Percentiles rank a stretch among this genome's conserved stretches.
phyloP scores from a whole-genome alignment of 2,329 filamentous ascomycete genomes.

The Westerdykella sp. region DNA sequence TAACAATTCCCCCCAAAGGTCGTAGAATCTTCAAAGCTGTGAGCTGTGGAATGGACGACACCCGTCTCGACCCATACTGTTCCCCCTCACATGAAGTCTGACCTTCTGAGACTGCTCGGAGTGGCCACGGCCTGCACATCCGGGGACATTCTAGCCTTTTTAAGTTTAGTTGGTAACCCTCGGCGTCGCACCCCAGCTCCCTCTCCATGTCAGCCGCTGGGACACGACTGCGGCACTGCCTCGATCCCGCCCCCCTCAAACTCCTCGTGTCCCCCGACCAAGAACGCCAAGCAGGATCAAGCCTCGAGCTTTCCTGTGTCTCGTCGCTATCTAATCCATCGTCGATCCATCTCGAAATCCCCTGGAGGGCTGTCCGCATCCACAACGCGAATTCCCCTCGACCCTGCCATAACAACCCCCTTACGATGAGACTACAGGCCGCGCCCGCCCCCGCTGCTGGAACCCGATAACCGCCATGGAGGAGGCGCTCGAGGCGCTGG shows the following conservation, averaged over 20 bases:
- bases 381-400: conserved; percentile 11
- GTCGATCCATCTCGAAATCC: conserved; percentile 5
- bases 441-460: conserved; percentile 25
- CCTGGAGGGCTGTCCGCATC: conserved; percentile 10
- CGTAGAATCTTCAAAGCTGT: too few species aligned
- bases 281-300: conserved; percentile 18
- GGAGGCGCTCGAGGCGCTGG: conserved; percentile 21
- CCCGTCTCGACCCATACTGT: too few species aligned
- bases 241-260: background rate
- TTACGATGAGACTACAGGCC: conserved; percentile 22
- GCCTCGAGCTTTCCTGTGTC: conserved; percentile 13
- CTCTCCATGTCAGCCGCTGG: too few species aligned
- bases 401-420: background rate
- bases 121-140: too few species aligned
- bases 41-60: too few species aligned
- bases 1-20: too few species aligned
- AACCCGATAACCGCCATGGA: conserved; percentile 32
- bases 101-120: too few species aligned
- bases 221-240: background rate
- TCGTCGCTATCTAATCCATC: conserved; percentile 18
- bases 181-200: too few species aligned
- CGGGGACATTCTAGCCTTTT: too few species aligned
- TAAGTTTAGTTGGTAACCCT: too few species aligned
- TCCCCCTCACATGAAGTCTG: too few species aligned
- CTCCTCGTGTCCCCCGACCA: background rate